Evolutionary conservation across 306 rosid species (phyloP).

Genomic region (Nissolia schottii): DNA sequence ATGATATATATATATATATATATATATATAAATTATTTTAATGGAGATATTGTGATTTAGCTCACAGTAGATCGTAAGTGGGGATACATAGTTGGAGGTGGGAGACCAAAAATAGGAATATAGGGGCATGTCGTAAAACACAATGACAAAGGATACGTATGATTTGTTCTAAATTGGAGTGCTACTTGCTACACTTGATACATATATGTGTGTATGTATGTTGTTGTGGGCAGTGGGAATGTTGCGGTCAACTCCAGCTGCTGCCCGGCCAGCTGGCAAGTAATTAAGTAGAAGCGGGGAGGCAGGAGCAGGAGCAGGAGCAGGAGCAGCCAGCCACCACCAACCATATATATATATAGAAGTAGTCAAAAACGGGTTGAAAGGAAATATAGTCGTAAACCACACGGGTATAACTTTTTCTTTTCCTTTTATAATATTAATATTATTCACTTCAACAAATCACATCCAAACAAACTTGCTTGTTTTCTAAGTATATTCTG

Average conservation of each 20-base stretch:
- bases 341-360: neutral
- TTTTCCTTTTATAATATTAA: neutral
- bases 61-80: neutral
- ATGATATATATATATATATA: too few species aligned
- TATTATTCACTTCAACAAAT: slow-evolving; percentile 3
- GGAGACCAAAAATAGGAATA: neutral
- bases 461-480: slow-evolving; percentile 23
- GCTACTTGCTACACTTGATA: too few species aligned
- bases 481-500: neutral
- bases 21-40: too few species aligned
- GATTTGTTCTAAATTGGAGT: slow-evolving; percentile 4
- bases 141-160: neutral
- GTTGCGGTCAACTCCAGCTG: slow-evolving; percentile 28
- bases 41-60: too few species aligned
- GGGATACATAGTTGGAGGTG: neutral
- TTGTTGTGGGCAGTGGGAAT: neutral
- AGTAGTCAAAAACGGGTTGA: neutral
- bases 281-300: too few species aligned
- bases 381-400: neutral
- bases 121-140: slow-evolving; percentile 1
- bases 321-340: slow-evolving; percentile 8
- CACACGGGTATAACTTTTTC: neutral
- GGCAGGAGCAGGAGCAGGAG: too few species aligned
- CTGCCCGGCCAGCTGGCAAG: neutral
- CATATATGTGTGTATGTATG: too few species aligned